Evolutionary conservation across 2,329 filamentous ascomycete genomes (phyloP), one percentile per base, ranked within the genome.

Genomic region (Tolypocladium sp.): DNA sequence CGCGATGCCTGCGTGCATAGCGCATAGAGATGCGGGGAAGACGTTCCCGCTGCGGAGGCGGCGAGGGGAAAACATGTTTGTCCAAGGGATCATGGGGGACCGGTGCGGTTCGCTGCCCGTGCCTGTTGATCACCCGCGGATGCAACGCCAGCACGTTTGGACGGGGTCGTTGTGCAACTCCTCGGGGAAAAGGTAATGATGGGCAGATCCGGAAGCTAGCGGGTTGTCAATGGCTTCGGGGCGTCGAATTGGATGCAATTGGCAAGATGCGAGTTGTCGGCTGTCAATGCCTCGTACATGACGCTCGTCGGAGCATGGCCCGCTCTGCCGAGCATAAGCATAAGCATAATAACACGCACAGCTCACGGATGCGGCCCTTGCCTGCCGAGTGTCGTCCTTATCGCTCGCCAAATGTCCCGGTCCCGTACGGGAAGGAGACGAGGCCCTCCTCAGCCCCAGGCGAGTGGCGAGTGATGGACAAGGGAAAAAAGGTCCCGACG

Each of bases 111-210:
- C 25, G 46, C 27, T 35, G 7, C 20, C 30, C n/a, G n/a, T 40
- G n/a, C 13, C 53, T 40, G 53, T 55, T 55, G 53, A 17, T 40
- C 41, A 33, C 38, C 30, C 4, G 30, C 41, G 30, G 56, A 51
- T 57, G 56, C 56, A 52, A 52, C 56, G 8, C 56, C 44, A 40
- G 44, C 56, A 52, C 56, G 56, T 57, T 57, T 30, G 33, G 42
- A 15, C n/a, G 37, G 33, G 30, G 33, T 27, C n/a, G 55, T 30
- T n/a, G 27, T 20, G 27, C 49, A 22, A 20, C 17, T 35, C 46
- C 9, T n/a, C 27, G 30, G 20, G 10, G 12, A 22, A 52, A 33
- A 35, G 49, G 27, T 35, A 33, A 12, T 3, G 3, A 20, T 20
- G 27, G 27, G 46, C 27, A 20, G 25, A 37, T n/a, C 9, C 27